A percentile compares a stretch with the other conserved stretches of the same genome.
Evolutionary conservation across 2,329 filamentous ascomycete species (phyloP).

Genomic region (Botrytis cinerea): DNA sequence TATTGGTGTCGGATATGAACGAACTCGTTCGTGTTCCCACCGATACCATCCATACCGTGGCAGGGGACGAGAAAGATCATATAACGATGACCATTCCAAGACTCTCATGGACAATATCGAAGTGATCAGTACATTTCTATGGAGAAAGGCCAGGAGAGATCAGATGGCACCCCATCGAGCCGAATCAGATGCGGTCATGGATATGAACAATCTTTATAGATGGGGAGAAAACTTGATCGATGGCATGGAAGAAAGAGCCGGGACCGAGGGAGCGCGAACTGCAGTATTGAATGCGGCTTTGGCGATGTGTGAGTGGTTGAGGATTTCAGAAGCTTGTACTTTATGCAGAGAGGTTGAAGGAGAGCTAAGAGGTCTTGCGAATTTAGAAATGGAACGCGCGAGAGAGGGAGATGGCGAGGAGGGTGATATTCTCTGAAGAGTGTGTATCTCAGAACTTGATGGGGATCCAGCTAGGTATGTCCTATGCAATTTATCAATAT

Average conservation of each 20-base stretch:
- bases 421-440: not conserved
- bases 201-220: conserved; percentile 31
- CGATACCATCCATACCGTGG: conserved; percentile 24
- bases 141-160: conserved; percentile 33
- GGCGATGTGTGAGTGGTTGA: conserved; percentile 29
- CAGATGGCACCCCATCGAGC: conserved; percentile 32
- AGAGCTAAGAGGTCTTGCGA: conserved; percentile 26
- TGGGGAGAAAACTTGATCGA: conserved; percentile 31
- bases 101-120: conserved; percentile 36
- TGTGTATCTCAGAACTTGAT: not conserved
- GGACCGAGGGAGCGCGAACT: not conserved
- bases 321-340: conserved; percentile 25
- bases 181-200: conserved; percentile 28
- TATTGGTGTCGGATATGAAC: not conserved
- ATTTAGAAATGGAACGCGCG: not conserved
- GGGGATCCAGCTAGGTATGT: not conserved
- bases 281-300: conserved; percentile 26
- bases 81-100: conserved; percentile 12
- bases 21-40: conserved; percentile 13
- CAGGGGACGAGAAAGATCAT: conserved; percentile 9
- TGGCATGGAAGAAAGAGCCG: conserved; percentile 26
- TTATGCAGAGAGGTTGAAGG: conserved; percentile 22
- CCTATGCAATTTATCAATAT: not conserved
- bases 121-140: conserved; percentile 30
- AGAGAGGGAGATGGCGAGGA: not conserved